Evolutionary conservation across 805 yeast species (phyloP).

Genomic region (Myxozyma mucilagina): DNA sequence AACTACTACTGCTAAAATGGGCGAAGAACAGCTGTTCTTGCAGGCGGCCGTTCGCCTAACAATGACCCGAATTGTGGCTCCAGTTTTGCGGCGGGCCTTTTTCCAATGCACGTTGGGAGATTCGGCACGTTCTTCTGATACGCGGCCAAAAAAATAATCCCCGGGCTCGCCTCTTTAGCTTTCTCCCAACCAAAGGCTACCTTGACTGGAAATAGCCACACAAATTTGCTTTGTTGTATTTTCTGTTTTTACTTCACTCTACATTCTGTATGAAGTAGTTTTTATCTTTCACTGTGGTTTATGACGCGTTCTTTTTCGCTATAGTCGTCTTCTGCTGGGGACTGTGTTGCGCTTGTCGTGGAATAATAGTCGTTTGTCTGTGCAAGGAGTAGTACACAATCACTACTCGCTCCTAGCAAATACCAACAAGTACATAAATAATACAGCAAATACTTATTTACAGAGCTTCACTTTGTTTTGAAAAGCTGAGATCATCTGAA

Average conservation of each 20-base stretch:
- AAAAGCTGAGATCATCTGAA: too few species aligned
- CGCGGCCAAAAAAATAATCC: slow-evolving; percentile 4
- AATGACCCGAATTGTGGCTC: neutral
- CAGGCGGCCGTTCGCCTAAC: neutral
- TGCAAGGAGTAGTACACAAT: too few species aligned
- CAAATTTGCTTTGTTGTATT: neutral
- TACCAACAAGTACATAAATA: too few species aligned
- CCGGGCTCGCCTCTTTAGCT: neutral
- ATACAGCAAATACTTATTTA: too few species aligned
- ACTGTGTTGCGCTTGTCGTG: too few species aligned
- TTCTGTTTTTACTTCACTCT: neutral
- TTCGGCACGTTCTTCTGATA: slow-evolving; percentile 2
- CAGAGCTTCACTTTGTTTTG: too few species aligned
- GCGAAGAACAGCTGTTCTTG: too few species aligned
- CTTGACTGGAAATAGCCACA: neutral
- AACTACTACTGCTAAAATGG: too few species aligned
- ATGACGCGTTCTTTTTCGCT: neutral
- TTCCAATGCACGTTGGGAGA: slow-evolving; percentile 3
- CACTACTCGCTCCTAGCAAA: too few species aligned
- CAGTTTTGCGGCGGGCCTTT: neutral
- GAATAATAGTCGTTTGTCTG: too few species aligned
- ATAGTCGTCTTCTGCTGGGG: neutral
- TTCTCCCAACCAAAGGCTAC: too few species aligned
- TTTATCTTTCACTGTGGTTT: neutral
- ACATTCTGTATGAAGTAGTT: neutral